Base-by-base conservation (phyloP, 768 basidiomycete species). In the Mycena crocata region DNA sequence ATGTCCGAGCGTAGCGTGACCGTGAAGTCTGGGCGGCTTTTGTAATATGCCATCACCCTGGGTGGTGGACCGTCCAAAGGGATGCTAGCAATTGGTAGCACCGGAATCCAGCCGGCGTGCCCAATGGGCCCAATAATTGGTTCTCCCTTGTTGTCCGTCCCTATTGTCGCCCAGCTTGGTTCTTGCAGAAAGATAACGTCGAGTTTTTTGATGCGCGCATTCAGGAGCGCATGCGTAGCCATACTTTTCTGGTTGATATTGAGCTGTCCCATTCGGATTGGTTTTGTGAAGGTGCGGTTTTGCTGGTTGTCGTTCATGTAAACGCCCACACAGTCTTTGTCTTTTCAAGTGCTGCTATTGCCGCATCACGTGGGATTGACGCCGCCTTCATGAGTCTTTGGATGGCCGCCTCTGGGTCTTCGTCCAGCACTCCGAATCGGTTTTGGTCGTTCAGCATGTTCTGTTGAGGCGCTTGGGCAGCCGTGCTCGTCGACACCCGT, bases 161-260 rank as follows among this genome's bases (percentile, higher is more conserved):
- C 71, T 21, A 75, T 75, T 10, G 46, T 58, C 7, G 52, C 61
- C 75, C 75, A 76, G 21, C 63, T 57, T 2, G 74, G 77, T 69
- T 78, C 75, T 39, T 75, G 71, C 13, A 76, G 6, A 5, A 78
- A 49, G 2, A 78, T 57, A 2, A 78, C 64, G 61, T 77, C 72
- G 48, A 72, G 73, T 1, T 69, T 40, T 4, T 60, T 40, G 2
- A 63, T 49, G 39, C 61, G 66, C 28, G 66, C 31, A 34, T 59
- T 59, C 3, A 59, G 26, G 13, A 59, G 12, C 6, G 46, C 58
- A 8, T 39, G 46, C 6, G 58, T 49, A 23, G 58, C 35, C 17
- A n/a, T 3, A 13, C 8, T 2, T 40, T 49, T 49, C 4, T 17
- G 23, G 35, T 59, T 59, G 0, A 59, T 40, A 23, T 59, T 77